Conservation (phyloP, 1,284 basidiomycete species). For the Sanghuangporus baumii region DNA sequence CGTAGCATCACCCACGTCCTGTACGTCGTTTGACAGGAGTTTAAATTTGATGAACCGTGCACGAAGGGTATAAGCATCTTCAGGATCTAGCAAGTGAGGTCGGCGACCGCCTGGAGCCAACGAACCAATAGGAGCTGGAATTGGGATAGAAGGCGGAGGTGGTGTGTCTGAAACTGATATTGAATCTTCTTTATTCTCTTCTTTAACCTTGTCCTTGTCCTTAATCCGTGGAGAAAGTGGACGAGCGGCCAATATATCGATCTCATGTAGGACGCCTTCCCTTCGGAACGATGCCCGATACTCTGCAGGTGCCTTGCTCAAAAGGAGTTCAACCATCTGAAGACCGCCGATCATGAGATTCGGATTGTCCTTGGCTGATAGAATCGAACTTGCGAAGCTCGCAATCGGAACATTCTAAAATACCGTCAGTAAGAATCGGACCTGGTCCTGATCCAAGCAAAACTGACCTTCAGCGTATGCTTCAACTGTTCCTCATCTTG, state of each 20-base stretch:
- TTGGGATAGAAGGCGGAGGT: slow-evolving; percentile 26
- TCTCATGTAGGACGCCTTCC: slow-evolving; percentile 92
- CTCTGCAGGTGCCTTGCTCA: slow-evolving; percentile 74
- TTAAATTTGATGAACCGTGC: slow-evolving; percentile 82
- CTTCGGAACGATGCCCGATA: slow-evolving; percentile 86
- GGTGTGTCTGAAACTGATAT: slow-evolving; percentile 34
- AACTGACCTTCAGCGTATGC: slow-evolving; percentile 63
- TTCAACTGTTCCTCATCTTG: slow-evolving; percentile 73
- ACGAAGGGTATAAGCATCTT: slow-evolving; percentile 87
- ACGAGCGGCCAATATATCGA: slow-evolving; percentile 68
- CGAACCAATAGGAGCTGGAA: slow-evolving; percentile 29
- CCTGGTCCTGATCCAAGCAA: slow-evolving; percentile 11
- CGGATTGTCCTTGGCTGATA: slow-evolving; percentile 87
- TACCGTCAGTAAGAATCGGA: neutral
- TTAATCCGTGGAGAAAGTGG: slow-evolving; percentile 53
- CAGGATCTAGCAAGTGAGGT: slow-evolving; percentile 57
- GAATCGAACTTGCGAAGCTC: slow-evolving; percentile 86
- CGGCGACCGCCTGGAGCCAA: slow-evolving; percentile 41
- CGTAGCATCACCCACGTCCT: slow-evolving; percentile 56
- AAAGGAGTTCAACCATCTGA: slow-evolving; percentile 85
- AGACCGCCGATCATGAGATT: slow-evolving; percentile 80
- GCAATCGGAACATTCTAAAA: slow-evolving; percentile 81
- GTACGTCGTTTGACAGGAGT: slow-evolving; percentile 56
- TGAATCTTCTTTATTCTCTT: slow-evolving; percentile 31
- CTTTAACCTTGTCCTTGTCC: slow-evolving; percentile 42